A percentile compares a stretch with the other conserved stretches of the same genome.
Evolutionary conservation across 331 rosid genomes (phyloP).

Genomic region (Acacia pycnantha): DNA sequence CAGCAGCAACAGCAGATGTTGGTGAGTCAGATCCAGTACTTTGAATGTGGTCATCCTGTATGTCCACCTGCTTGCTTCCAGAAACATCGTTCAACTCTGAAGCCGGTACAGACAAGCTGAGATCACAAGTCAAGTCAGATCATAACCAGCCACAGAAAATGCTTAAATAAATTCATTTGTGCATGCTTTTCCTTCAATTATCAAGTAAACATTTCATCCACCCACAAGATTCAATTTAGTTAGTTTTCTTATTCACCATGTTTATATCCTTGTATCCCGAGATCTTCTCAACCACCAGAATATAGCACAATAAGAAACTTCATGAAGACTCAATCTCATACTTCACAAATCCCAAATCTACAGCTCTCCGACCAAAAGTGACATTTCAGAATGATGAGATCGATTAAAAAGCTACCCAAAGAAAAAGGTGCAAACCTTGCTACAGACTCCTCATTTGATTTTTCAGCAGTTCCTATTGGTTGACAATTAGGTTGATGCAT

Average conservation of each 20-base stretch:
- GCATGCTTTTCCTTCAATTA: not conserved
- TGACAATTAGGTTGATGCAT: conserved; percentile 46
- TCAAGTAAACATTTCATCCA: not conserved
- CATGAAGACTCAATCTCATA: not conserved
- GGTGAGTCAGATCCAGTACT: conserved; percentile 66
- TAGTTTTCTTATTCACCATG: not conserved
- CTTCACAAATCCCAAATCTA: not conserved
- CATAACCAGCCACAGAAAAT: conserved; percentile 23
- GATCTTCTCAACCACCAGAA: not conserved
- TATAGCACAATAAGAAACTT: not conserved
- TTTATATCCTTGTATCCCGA: not conserved
- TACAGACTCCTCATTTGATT: conserved; percentile 48
- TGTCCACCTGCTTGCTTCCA: conserved; percentile 55
- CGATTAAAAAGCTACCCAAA: not conserved
- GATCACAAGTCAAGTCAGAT: conserved; percentile 25
- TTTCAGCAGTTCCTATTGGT: conserved; percentile 49
- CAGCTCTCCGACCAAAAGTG: not conserved
- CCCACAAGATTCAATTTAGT: not conserved
- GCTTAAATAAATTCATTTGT: not conserved
- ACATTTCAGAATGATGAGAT: not conserved
- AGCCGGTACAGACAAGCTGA: conserved; percentile 62
- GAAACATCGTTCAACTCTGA: conserved; percentile 56
- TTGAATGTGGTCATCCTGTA: conserved; percentile 53
- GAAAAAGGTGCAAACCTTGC: conserved; percentile 54
- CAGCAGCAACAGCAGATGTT: conserved; percentile 55